These are phyloP conservation scores for Diplocarpon rosae DNA, from an alignment of 2,329 filamentous ascomycete genomes.

Conservation along the genomic window DNA sequence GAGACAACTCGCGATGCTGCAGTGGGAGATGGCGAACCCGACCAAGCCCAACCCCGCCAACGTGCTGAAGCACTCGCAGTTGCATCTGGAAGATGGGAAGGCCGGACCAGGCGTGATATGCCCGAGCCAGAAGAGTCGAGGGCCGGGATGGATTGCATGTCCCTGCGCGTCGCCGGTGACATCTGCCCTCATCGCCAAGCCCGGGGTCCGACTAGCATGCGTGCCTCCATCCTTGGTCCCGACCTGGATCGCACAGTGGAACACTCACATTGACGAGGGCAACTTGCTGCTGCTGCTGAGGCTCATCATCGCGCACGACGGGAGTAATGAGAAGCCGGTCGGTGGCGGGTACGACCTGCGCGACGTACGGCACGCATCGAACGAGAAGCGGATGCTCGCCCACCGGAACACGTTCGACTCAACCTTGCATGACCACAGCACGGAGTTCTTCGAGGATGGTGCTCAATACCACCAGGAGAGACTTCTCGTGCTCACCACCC, in stretches of 20 bases:
- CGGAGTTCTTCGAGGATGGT: not conserved
- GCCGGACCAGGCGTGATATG: not conserved
- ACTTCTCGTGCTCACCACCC: conserved; percentile 13
- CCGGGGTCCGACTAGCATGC: conserved; percentile 13
- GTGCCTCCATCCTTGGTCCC: conserved; percentile 12
- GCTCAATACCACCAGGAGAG: conserved; percentile 8
- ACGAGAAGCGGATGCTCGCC: not conserved
- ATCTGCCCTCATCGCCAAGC: conserved; percentile 5
- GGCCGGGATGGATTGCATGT: conserved; percentile 14
- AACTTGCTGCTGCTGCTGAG: conserved; percentile 5
- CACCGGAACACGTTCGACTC: not conserved
- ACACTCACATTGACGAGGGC: conserved; percentile 10
- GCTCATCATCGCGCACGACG: conserved; percentile 9
- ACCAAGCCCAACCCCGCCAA: not conserved
- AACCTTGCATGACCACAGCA: not conserved
- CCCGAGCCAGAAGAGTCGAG: not conserved
- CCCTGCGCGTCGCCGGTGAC: conserved; percentile 11
- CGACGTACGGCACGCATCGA: conserved; percentile 3
- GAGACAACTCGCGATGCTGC: conserved; percentile 10
- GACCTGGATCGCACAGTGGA: conserved; percentile 14
- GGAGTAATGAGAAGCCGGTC: not conserved
- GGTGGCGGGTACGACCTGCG: not conserved
- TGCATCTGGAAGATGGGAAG: conserved; percentile 3
- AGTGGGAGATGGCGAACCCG: conserved; percentile 2
- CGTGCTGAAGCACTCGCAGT: not conserved